Base-by-base conservation (phyloP, 805 yeast species). In the Starmerella sp. region DNA sequence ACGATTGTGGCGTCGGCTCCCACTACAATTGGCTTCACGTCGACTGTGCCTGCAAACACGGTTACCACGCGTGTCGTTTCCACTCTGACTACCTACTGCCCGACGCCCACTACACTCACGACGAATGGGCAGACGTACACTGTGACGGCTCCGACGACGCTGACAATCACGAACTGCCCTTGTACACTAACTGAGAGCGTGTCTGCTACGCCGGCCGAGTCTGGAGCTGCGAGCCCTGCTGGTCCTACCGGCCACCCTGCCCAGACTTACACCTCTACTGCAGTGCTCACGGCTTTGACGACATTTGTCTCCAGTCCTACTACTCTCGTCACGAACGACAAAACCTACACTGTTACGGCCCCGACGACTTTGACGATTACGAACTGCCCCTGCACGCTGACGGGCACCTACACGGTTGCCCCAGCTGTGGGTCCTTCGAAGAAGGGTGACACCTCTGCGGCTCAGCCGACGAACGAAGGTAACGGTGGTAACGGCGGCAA, bases 81-180 rank as follows among this genome's bases (percentile, higher is more conserved):
- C n/a, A 60, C 74, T 67, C 77, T 73, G 77, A 80, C 85, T 71
- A 84, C 91, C 61, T 83, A 81, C 82, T 84, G 91, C 72, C 88
- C 91, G 69, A 73, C 67, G 59, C 71, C 90, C 52, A 85, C 91
- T 61, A 71, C 75, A 53, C 63, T 84, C 55, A 74, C 73, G 61
- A 76, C 80, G 68, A 57, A 57, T 57, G 58, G 59, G 2, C 44
- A 51, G 53, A 62, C 65, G 15, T 60, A 56, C 60, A 62, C 65
- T 36, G 79, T 79, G 69, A 80, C 89, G 60, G 82, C 71, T 65
- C 81, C 91, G 60, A 83, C 90, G 70, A 85, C 93, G 63, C 71
- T 86, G 67, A 85, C 93, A 71, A 78, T 86, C 80, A 84, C 95
- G 66, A 83, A 86, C 77, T 81, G 85, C 73, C 90, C 89, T 69